Conservation (phyloP, 148 eudicot genomes). For the Bassia scoparia region DNA sequence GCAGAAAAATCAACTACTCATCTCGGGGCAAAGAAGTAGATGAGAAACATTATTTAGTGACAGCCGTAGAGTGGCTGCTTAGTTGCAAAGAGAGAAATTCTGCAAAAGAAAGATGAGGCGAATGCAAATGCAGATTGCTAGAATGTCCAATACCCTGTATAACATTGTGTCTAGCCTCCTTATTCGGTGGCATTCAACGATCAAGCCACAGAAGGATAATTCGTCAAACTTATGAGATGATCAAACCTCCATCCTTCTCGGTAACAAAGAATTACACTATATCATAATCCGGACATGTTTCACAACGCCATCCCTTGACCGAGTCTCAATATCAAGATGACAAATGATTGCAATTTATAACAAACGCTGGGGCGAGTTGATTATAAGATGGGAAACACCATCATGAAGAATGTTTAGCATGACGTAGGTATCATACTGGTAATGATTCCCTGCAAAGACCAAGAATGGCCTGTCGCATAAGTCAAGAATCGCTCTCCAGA, state of each 20-base stretch:
- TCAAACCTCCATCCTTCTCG: constrained; percentile 73
- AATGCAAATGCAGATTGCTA: constrained; percentile 11
- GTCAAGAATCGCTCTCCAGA: constrained; percentile 96
- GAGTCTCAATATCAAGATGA: constrained; percentile 82
- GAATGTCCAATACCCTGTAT: constrained; percentile 81
- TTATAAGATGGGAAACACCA: constrained; percentile 99
- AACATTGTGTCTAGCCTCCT: constrained; percentile 81
- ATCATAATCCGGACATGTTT: constrained; percentile 93
- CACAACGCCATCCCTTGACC: constrained; percentile 99
- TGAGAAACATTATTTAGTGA: background rate
- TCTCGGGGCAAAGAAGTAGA: background rate
- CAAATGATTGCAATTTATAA: constrained; percentile 78
- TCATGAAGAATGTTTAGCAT: constrained; percentile 99
- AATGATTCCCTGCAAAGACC: constrained; percentile 97
- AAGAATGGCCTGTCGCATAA: constrained; percentile 85
- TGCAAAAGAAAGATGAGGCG: no score
- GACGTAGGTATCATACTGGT: constrained; percentile 97
- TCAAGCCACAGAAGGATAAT: constrained; percentile 77
- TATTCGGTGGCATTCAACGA: constrained; percentile 86
- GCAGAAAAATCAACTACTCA: background rate
- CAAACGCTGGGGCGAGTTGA: constrained; percentile 98
- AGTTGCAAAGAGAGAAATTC: no score
- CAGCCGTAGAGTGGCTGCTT: no score
- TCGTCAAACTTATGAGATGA: constrained; percentile 93
- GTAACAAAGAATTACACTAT: constrained; percentile 84